phyloP scores from a whole-genome alignment of 2,329 filamentous ascomycete species.

The Neoarthrinium moseri region DNA sequence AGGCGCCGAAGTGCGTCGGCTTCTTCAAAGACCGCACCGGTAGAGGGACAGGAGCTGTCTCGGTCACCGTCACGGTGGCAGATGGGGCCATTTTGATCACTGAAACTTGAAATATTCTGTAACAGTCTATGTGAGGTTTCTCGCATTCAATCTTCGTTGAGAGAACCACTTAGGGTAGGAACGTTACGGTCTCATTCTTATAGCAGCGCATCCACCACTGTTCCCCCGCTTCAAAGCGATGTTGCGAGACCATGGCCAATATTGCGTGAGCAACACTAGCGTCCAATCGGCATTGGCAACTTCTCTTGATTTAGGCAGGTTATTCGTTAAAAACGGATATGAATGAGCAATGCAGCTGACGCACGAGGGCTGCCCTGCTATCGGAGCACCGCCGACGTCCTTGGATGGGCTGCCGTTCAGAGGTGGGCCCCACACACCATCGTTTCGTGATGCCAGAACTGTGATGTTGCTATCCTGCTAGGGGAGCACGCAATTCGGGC shows the following conservation, averaged over 20 bases:
- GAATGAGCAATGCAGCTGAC: not conserved
- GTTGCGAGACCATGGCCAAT: conserved; percentile 4
- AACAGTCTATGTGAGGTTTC: not conserved
- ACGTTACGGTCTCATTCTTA: not conserved
- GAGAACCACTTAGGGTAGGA: not conserved
- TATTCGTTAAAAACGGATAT: not conserved
- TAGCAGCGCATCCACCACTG: not conserved
- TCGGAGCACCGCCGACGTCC: not conserved
- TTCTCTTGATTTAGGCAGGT: conserved; percentile 1
- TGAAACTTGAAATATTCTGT: not conserved
- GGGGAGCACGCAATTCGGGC: not conserved
- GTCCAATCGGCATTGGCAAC: not conserved
- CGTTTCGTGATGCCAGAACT: not conserved
- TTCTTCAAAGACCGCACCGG: conserved; percentile 17
- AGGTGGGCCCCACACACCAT: not conserved
- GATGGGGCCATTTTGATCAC: conserved; percentile 26
- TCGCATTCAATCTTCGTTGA: not conserved
- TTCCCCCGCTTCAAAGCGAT: conserved; percentile 1
- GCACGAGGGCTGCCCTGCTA: not conserved
- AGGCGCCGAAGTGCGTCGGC: conserved; percentile 18
- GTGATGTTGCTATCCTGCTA: not conserved
- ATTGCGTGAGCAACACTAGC: conserved; percentile 9
- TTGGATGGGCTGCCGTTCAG: not conserved
- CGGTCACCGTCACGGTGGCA: conserved; percentile 24
- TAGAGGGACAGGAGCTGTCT: conserved; percentile 15